These are phyloP conservation scores for Erysimum pusillum DNA, from an alignment of 441 rosid species.

Conservation along the genomic window DNA sequence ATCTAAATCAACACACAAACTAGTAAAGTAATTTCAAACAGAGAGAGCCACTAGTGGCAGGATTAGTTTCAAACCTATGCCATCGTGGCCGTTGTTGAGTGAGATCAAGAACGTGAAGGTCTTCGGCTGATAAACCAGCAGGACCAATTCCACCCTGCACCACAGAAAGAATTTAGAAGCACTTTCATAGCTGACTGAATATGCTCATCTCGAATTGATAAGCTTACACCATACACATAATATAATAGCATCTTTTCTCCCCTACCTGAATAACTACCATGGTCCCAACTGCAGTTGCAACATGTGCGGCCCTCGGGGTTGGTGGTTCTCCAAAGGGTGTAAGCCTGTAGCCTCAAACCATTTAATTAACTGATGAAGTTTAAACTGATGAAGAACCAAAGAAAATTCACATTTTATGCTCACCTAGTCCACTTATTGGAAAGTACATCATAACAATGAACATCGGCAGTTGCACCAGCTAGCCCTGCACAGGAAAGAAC, in stretches of 20 bases:
- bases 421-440: slow-evolving; percentile 98
- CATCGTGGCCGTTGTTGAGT: slow-evolving; percentile 96
- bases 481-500: slow-evolving; percentile 74
- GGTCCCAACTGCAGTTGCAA: slow-evolving; percentile 98
- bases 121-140: slow-evolving; percentile 99
- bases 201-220: background rate
- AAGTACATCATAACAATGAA: slow-evolving; percentile 95
- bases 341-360: slow-evolving; percentile 62
- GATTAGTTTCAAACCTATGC: slow-evolving; percentile 73
- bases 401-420: slow-evolving; percentile 38
- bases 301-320: slow-evolving; percentile 99
- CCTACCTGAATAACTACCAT: slow-evolving; percentile 99
- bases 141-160: slow-evolving; percentile 99
- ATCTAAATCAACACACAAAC: slow-evolving; percentile 33
- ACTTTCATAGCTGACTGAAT: slow-evolving; percentile 41
- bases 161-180: slow-evolving; percentile 40
- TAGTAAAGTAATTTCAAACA: slow-evolving; percentile 11
- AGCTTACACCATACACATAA: slow-evolving; percentile 14
- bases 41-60: slow-evolving; percentile 12
- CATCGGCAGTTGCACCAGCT: slow-evolving; percentile 99
- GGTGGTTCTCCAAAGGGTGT: slow-evolving; percentile 98
- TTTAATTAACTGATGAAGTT: slow-evolving; percentile 19
- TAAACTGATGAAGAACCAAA: background rate
- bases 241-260: slow-evolving; percentile 16
- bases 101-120: slow-evolving; percentile 99